phyloP scores from a whole-genome alignment of 75 land plant species.

The Selaginella tamariscina region DNA sequence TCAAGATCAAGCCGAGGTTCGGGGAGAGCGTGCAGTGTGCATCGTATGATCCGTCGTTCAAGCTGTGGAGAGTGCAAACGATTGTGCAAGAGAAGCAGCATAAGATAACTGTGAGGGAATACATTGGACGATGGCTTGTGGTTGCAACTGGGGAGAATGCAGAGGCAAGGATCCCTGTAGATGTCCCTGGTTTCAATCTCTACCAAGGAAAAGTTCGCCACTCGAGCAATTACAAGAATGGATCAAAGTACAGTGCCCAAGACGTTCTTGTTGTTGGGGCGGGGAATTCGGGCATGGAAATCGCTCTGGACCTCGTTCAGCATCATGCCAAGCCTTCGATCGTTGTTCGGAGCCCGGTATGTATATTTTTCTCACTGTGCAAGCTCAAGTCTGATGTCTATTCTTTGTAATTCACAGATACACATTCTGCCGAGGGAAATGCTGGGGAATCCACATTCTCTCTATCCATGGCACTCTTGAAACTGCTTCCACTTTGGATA shows the following conservation, averaged over 20 bases:
- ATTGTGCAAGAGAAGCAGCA: too few species aligned
- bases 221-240: conserved; percentile 41
- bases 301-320: conserved; percentile 44
- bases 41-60: conserved; percentile 16
- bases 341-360: conserved; percentile 42
- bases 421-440: conserved; percentile 66
- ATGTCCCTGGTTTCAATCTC: conserved; percentile 28
- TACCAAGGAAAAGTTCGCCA: conserved; percentile 48
- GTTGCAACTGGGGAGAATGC: conserved; percentile 88
- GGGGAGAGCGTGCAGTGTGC: conserved; percentile 35
- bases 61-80: conserved; percentile 39
- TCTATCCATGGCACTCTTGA: conserved; percentile 42
- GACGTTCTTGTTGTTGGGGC: conserved; percentile 53
- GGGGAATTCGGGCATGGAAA: conserved; percentile 74
- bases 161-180: conserved; percentile 39
- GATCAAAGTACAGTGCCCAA: conserved; percentile 27
- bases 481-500: conserved; percentile 38
- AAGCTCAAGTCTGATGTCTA: neutral
- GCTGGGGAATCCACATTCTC: conserved; percentile 50
- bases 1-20: conserved; percentile 31
- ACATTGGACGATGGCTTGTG: neutral
- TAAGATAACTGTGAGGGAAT: neutral
- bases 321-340: conserved; percentile 40
- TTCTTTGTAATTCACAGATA: conserved; percentile 33
- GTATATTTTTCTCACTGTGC: conserved; percentile 1